A percentile compares a stretch with the other conserved stretches of the same genome.
Evolutionary conservation across 2,329 filamentous ascomycete species (phyloP).

Genomic region (Ceratocystis huliohia): DNA sequence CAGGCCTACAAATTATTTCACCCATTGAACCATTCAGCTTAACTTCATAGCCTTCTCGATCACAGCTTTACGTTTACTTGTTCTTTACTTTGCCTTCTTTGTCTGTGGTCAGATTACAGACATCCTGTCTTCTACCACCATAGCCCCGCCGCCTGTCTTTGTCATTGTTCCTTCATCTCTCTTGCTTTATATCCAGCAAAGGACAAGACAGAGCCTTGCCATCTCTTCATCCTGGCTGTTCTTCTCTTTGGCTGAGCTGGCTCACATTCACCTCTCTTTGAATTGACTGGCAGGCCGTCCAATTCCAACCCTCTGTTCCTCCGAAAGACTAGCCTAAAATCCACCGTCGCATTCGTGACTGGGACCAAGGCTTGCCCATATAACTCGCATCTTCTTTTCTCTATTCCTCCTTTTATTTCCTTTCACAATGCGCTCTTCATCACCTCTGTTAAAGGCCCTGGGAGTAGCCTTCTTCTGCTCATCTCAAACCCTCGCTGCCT

Average conservation of each 20-base stretch:
- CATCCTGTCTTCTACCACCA: background rate
- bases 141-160: background rate
- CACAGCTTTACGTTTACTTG: background rate
- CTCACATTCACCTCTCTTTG: background rate
- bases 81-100: constrained; percentile 7
- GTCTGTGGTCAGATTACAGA: background rate
- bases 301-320: constrained; percentile 4
- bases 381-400: background rate
- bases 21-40: background rate
- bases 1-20: background rate
- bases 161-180: background rate
- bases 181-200: background rate
- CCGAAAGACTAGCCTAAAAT: constrained; percentile 8
- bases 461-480: constrained; percentile 31
- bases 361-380: background rate
- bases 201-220: background rate
- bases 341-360: constrained; percentile 12
- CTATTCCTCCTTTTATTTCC: constrained; percentile 30
- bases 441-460: constrained; percentile 24
- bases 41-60: background rate
- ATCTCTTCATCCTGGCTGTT: background rate
- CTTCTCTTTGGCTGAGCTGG: constrained; percentile 4
- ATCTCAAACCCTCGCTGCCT: constrained; percentile 39
- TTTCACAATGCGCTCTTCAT: constrained; percentile 24
- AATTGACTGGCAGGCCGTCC: constrained; percentile 7